phyloP scores from a whole-genome alignment of 73 alveolate genomes.

The Paramecium caudatum region DNA sequence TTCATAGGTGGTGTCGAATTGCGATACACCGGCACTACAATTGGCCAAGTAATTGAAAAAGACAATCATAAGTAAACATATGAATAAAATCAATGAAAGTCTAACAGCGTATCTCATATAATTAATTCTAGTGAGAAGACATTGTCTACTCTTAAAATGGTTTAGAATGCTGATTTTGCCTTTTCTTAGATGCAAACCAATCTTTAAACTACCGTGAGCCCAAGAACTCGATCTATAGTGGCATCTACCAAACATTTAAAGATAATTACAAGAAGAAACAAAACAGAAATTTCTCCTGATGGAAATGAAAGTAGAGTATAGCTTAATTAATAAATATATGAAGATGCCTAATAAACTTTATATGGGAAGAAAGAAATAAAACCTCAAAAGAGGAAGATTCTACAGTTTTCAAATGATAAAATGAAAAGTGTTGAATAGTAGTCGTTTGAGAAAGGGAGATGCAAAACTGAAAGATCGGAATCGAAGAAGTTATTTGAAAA shows the following conservation, averaged over 20 bases:
- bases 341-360: background rate
- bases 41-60: constrained; percentile 27
- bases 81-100: constrained; percentile 46
- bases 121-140: constrained; percentile 20
- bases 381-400: background rate
- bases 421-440: background rate
- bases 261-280: constrained; percentile 27
- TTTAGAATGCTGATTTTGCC: constrained; percentile 54
- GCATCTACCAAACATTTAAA: background rate
- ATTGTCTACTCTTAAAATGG: background rate
- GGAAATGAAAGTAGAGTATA: background rate
- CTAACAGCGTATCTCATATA: background rate
- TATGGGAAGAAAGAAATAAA: background rate
- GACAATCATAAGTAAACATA: background rate
- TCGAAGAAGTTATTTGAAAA: background rate
- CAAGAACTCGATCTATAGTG: too few species aligned
- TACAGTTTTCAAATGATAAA: background rate
- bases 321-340: background rate
- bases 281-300: background rate
- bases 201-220: background rate
- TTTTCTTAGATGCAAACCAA: too few species aligned
- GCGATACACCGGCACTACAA: background rate
- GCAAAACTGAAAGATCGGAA: constrained; percentile 39
- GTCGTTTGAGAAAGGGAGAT: background rate
- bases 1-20: background rate